Conservation (phyloP, 495 filamentous ascomycete genomes). For the Symbiotaphrina buchneri region DNA sequence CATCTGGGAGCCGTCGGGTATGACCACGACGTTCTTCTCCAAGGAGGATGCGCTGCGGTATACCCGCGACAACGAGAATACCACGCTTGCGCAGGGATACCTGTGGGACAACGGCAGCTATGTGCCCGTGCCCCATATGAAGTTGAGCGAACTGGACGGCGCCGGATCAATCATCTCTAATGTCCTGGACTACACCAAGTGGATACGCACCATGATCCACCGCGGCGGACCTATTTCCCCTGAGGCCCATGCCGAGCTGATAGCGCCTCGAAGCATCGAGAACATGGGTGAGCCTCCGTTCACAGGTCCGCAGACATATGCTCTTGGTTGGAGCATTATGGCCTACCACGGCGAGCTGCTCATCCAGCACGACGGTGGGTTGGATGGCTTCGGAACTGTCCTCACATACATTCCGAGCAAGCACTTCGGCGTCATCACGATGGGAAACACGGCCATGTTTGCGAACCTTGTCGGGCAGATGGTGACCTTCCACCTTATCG, state of each 20-base stretch:
- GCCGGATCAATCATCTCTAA: slow-evolving; percentile 25
- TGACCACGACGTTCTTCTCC: slow-evolving; percentile 25
- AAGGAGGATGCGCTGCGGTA: slow-evolving; percentile 15
- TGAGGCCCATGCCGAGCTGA: too few species aligned
- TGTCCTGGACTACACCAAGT: slow-evolving; percentile 27
- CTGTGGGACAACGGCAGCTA: slow-evolving; percentile 8
- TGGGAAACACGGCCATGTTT: slow-evolving; percentile 20
- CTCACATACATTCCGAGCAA: slow-evolving; percentile 22
- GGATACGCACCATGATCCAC: slow-evolving; percentile 23
- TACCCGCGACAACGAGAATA: neutral
- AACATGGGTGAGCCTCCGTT: too few species aligned
- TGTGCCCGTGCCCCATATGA: slow-evolving; percentile 6
- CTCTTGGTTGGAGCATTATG: slow-evolving; percentile 20
- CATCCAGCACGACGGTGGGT: slow-evolving; percentile 20
- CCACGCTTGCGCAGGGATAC: slow-evolving; percentile 11
- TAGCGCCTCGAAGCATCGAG: too few species aligned
- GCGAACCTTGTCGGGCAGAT: slow-evolving; percentile 10
- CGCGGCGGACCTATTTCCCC: too few species aligned
- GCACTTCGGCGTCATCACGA: slow-evolving; percentile 19
- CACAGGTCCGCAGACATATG: slow-evolving; percentile 14
- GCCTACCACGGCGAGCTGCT: slow-evolving; percentile 20
- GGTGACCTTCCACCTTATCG: slow-evolving; percentile 17
- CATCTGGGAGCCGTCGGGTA: slow-evolving; percentile 25
- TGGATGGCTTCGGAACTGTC: slow-evolving; percentile 19
- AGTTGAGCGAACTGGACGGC: slow-evolving; percentile 17